phyloP scores from a whole-genome alignment of 148 eudicot genomes.

The Simmondsia chinensis region DNA sequence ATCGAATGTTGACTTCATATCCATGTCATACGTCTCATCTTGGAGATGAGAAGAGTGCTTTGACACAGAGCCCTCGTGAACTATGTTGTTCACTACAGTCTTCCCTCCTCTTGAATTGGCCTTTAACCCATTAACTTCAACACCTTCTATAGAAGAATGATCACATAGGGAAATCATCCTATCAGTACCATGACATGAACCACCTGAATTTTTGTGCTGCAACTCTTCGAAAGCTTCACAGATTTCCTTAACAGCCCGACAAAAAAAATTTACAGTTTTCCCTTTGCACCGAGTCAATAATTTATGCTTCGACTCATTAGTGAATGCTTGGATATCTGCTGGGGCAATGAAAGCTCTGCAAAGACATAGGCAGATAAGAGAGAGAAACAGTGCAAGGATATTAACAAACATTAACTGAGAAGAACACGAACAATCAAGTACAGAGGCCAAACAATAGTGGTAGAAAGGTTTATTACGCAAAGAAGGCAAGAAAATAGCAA shows the following conservation, averaged over 20 bases:
- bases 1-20: slow-evolving; percentile 21
- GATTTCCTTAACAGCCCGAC: slow-evolving; percentile 82
- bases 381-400: slow-evolving; percentile 4
- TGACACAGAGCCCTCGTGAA: too few species aligned
- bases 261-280: slow-evolving; percentile 64
- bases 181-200: slow-evolving; percentile 24
- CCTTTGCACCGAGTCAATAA: slow-evolving; percentile 58
- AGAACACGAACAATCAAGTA: background rate
- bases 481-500: too few species aligned
- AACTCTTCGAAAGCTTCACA: slow-evolving; percentile 68
- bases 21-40: slow-evolving; percentile 13
- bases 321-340: slow-evolving; percentile 71
- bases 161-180: slow-evolving; percentile 17
- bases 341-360: slow-evolving; percentile 91
- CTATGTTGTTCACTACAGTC: too few species aligned
- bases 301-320: slow-evolving; percentile 58
- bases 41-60: slow-evolving; percentile 20
- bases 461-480: too few species aligned
- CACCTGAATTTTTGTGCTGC: slow-evolving; percentile 21
- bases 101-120: slow-evolving; percentile 13
- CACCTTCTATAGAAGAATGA: slow-evolving; percentile 20
- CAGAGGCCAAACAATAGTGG: too few species aligned
- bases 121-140: slow-evolving; percentile 27
- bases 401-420: background rate
- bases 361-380: slow-evolving; percentile 3